Base-by-base conservation (phyloP, 495 filamentous ascomycete species). In the Aspergillus cavernicola region DNA sequence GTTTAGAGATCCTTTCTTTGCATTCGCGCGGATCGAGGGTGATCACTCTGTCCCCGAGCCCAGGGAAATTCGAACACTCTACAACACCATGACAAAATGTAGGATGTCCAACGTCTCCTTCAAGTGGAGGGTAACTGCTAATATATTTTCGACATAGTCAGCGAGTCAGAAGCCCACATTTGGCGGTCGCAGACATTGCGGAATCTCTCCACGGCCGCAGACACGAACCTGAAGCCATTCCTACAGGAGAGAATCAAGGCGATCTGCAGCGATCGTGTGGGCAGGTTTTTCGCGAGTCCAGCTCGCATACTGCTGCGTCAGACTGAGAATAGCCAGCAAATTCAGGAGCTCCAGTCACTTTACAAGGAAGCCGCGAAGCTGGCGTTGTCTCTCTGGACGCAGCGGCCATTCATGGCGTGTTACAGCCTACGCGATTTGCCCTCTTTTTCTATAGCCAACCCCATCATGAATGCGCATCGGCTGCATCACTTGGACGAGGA, bases 171-270 rank as follows among this genome's bases (percentile, higher is more conserved):
- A n/a, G 57, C 35, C 12, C 52, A 59, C 18, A 42, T 52, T 8
- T 59, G 57, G 57, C 51, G 52, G 7, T 59, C 57, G 4, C 52
- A 55, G 20, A 59, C 40, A 0, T 32, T 59, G 3, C 57, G 46
- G 10, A 28, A 33, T 1, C 35, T 55, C 6, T 50, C 41, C n/a
- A 43, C 53, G 10, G 38, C 22, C 12, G 32, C 4, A 3, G 12
- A 35, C 12, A 4, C 28, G 37, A n/a, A 20, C 29, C 31, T 29
- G 1, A 26, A 28, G 1, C 10, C 44, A 0, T 22, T 47, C 4
- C 49, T 47, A 8, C 6, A 6, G 8, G 31, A 9, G 5, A 47
- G 33, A 19, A 12, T 46, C 12, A 31, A 39, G 6, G 11, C n/a
- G 1, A n/a, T 39, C 11, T 49, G 24, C 20, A 50, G 18, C 20